phyloP scores from a whole-genome alignment of 2,329 filamentous ascomycete species.

The Teratosphaeria zuluensis region DNA sequence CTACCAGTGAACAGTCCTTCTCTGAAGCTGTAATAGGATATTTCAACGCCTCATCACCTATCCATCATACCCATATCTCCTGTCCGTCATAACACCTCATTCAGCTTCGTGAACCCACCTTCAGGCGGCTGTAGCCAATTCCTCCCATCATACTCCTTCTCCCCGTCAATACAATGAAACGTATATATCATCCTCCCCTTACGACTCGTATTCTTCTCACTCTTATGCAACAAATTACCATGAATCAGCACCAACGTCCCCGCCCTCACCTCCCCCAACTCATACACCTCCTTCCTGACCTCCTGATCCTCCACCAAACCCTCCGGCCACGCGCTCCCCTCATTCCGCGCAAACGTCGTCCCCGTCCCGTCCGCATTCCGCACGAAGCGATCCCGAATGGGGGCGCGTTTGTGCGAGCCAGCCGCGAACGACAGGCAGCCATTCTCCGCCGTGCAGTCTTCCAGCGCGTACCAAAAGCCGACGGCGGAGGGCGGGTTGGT shows the following conservation, averaged over 20 bases:
- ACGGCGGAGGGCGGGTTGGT: conserved; percentile 81
- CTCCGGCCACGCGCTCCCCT: conserved; percentile 44
- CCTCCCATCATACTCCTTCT: conserved; percentile 65
- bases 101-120: conserved; percentile 53
- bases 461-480: conserved; percentile 94
- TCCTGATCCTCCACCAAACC: conserved; percentile 31
- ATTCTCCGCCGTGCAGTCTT: conserved; percentile 80
- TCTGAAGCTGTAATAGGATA: no score
- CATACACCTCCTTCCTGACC: conserved; percentile 51
- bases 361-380: conserved; percentile 51
- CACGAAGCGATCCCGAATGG: conserved; percentile 66
- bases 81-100: background rate
- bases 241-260: conserved; percentile 89
- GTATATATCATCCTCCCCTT: conserved; percentile 94
- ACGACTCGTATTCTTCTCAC: conserved; percentile 77
- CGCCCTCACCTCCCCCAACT: conserved; percentile 78
- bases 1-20: no score
- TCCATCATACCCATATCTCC: no score
- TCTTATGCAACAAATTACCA: conserved; percentile 92
- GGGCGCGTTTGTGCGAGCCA: conserved; percentile 67
- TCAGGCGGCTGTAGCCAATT: conserved; percentile 90
- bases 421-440: conserved; percentile 80
- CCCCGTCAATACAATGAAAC: conserved; percentile 89
- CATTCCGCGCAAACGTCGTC: conserved; percentile 51
- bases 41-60: no score